phyloP scores from a whole-genome alignment of 2,329 filamentous ascomycete species.

The Phaeosphaeriaceae sp. region DNA sequence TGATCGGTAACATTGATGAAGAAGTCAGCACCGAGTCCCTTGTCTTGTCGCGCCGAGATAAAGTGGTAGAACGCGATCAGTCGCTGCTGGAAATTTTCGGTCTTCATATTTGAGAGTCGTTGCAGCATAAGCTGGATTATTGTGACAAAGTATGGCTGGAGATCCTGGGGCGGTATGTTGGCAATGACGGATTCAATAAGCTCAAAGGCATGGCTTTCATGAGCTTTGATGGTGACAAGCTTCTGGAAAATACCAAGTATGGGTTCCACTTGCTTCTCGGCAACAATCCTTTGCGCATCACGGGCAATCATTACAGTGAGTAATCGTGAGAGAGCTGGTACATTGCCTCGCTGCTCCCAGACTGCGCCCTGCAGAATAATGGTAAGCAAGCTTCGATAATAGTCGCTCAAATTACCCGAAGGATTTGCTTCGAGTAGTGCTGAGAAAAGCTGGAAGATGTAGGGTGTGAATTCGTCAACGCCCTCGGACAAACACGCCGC shows the following conservation, averaged over 20 bases:
- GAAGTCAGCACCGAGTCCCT: conserved; percentile 89
- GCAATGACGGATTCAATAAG: conserved; percentile 81
- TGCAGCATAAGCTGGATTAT: conserved; percentile 85
- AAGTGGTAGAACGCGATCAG: conserved; percentile 97
- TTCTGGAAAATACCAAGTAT: conserved; percentile 97
- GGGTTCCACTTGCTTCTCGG: conserved; percentile 81
- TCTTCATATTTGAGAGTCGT: conserved; percentile 71
- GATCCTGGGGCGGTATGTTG: conserved; percentile 73
- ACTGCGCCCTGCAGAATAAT: conserved; percentile 80
- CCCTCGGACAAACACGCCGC: conserved; percentile 79
- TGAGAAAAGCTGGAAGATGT: conserved; percentile 94
- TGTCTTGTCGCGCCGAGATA: conserved; percentile 77
- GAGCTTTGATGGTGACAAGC: conserved; percentile 79
- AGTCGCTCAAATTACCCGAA: conserved; percentile 75
- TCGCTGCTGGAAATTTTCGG: conserved; percentile 82
- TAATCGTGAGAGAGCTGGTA: conserved; percentile 86
- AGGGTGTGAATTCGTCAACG: conserved; percentile 92
- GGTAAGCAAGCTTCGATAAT: conserved; percentile 79
- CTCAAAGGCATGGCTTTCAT: conserved; percentile 87
- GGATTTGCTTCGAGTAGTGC: conserved; percentile 88
- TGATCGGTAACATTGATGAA: conserved; percentile 85
- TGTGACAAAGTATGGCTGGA: conserved; percentile 79
- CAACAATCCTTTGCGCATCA: conserved; percentile 73
- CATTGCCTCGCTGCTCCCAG: conserved; percentile 93
- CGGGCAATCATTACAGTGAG: conserved; percentile 83